Evolutionary conservation across 768 basidiomycete species (phyloP).

Genomic region (Cystofilobasidium bisporidii): DNA sequence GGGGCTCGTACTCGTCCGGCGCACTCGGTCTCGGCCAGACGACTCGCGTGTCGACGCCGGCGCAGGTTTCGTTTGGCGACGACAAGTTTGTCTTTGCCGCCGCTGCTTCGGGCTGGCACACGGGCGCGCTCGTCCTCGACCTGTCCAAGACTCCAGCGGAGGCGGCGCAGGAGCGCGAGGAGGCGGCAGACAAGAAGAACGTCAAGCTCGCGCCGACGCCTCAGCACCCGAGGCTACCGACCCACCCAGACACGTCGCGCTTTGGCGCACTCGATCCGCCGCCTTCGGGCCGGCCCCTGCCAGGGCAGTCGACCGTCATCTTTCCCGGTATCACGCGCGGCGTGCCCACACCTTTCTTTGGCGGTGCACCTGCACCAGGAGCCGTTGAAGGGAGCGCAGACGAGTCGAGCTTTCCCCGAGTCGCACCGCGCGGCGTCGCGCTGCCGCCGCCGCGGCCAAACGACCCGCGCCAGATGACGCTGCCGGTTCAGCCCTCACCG

Average conservation of each 20-base stretch:
- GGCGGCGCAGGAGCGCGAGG: neutral
- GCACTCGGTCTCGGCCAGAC: constrained; percentile 66
- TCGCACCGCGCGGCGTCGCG: neutral
- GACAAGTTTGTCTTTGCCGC: constrained; percentile 64
- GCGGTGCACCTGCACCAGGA: neutral
- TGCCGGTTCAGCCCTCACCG: neutral
- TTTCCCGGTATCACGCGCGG: neutral
- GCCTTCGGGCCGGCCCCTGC: constrained; percentile 22
- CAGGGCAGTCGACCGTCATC: neutral
- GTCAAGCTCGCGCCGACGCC: neutral
- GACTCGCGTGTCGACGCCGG: neutral
- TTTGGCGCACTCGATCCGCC: neutral
- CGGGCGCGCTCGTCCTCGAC: constrained; percentile 21
- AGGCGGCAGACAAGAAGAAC: neutral
- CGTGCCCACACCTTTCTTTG: neutral
- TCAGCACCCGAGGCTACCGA: neutral
- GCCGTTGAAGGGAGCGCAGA: neutral
- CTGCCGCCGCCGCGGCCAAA: neutral
- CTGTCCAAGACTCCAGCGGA: neutral
- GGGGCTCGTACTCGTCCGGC: constrained; percentile 66
- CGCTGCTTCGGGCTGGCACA: constrained; percentile 80
- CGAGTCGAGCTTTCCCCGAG: no score
- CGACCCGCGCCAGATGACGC: neutral
- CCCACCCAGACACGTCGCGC: constrained; percentile 2
- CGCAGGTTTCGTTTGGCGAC: constrained; percentile 9